Percentiles rank a stretch among this genome's conserved stretches.
These are phyloP conservation scores for Priceomyces carsonii DNA, from an alignment of 805 yeast genomes.

Conservation along the genomic window DNA sequence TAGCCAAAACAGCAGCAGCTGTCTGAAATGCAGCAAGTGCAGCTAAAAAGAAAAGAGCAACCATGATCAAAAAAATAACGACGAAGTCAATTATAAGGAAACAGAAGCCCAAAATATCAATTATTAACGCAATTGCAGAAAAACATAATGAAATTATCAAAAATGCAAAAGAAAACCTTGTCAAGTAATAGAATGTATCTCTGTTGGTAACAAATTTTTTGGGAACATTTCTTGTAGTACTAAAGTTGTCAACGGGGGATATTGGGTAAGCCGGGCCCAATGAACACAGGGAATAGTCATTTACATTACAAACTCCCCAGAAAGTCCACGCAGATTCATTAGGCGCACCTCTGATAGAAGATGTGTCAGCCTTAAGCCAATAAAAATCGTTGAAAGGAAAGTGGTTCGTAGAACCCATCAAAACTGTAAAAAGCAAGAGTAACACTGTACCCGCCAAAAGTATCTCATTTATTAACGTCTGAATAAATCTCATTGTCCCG, in stretches of 20 bases:
- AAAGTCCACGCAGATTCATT: conserved; percentile 73
- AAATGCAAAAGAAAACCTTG: conserved; percentile 67
- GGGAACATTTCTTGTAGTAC: conserved; percentile 53
- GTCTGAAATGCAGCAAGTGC: conserved; percentile 74
- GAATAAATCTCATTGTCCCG: conserved; percentile 32
- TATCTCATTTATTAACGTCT: conserved; percentile 36
- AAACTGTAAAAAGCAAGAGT: conserved; percentile 55
- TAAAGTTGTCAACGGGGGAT: conserved; percentile 77
- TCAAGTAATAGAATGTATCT: conserved; percentile 59
- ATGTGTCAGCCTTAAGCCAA: conserved; percentile 79
- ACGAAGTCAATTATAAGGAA: conserved; percentile 56
- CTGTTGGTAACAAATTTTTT: conserved; percentile 52
- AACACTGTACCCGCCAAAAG: conserved; percentile 43
- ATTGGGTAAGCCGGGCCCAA: conserved; percentile 80
- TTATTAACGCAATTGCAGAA: conserved; percentile 60
- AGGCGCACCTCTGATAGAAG: conserved; percentile 50
- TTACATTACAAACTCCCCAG: conserved; percentile 67
- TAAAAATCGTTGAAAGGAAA: conserved; percentile 69
- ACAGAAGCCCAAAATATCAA: conserved; percentile 56
- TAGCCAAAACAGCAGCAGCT: conserved; percentile 76
- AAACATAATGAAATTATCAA: conserved; percentile 60
- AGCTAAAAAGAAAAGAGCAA: conserved; percentile 55
- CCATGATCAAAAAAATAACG: conserved; percentile 48
- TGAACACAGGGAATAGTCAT: conserved; percentile 52
- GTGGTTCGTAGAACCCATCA: conserved; percentile 62